These are phyloP conservation scores for Asparagopsis taxiformis DNA, from an alignment of 31 red algal genomes.

Conservation along the genomic window DNA sequence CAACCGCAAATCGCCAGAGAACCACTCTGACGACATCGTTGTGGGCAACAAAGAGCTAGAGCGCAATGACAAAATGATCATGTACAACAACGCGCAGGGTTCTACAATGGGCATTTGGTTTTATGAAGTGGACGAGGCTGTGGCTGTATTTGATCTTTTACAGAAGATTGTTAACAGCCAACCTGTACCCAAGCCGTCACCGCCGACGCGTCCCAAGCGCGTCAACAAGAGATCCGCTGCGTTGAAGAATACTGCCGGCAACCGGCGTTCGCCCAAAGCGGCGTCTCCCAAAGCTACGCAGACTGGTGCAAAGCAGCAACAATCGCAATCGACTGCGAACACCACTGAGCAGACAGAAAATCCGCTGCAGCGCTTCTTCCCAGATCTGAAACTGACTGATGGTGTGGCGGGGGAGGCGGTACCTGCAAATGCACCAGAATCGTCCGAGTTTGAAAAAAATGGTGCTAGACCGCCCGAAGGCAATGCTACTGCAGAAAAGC, in stretches of 20 bases:
- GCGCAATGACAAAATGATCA: conserved; percentile 62
- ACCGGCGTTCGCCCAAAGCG: neutral
- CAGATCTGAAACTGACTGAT: conserved; percentile 46
- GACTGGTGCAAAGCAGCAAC: neutral
- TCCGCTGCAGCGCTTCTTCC: conserved; percentile 59
- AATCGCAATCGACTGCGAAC: neutral
- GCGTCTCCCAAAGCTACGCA: neutral
- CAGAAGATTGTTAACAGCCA: conserved; percentile 42
- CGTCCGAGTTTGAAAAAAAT: conserved; percentile 24
- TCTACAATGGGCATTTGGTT: conserved; percentile 73
- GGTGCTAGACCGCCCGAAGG: conserved; percentile 16
- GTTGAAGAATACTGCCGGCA: neutral
- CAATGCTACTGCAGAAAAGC: neutral
- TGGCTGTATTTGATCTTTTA: conserved; percentile 30
- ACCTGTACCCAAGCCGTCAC: conserved; percentile 5
- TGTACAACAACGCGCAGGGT: conserved; percentile 51
- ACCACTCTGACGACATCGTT: conserved; percentile 71
- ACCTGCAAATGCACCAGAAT: conserved; percentile 26
- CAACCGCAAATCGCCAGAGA: conserved; percentile 67
- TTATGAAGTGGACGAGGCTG: conserved; percentile 43
- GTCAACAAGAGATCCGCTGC: neutral
- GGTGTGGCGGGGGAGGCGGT: conserved; percentile 40
- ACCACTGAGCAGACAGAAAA: neutral
- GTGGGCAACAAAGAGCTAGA: conserved; percentile 67
- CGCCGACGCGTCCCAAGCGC: neutral